Evolutionary conservation across 1,284 basidiomycete genomes (phyloP).

Genomic region (Vanrija pseudolonga): DNA sequence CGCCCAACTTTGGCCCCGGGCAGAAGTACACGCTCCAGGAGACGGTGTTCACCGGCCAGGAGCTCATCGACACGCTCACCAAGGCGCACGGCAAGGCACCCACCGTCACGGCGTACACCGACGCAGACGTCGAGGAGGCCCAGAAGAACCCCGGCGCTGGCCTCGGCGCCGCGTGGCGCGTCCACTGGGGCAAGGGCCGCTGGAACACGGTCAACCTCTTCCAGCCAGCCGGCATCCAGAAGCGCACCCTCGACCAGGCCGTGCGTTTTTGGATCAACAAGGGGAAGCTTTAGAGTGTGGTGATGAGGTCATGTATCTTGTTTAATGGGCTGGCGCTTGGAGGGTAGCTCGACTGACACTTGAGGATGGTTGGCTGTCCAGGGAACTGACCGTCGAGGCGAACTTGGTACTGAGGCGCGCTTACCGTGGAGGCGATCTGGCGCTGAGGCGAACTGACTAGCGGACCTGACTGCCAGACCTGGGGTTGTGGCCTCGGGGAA

Average conservation of each 20-base stretch:
- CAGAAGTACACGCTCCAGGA: conserved; percentile 6
- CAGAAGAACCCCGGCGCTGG: background rate
- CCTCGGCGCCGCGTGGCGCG: conserved; percentile 8
- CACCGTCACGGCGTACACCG: background rate
- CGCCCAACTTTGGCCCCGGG: background rate
- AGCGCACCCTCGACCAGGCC: conserved; percentile 1
- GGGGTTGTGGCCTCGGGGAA: too few species aligned
- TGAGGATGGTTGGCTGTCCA: too few species aligned
- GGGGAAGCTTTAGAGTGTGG: too few species aligned
- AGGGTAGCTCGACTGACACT: too few species aligned
- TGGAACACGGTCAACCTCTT: conserved; percentile 2
- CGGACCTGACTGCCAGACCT: too few species aligned
- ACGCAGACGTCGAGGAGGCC: background rate
- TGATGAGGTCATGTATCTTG: background rate
- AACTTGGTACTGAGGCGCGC: too few species aligned
- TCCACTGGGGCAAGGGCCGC: conserved; percentile 9
- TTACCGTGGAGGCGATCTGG: too few species aligned
- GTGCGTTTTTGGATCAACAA: background rate
- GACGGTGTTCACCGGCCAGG: conserved; percentile 5
- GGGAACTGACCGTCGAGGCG: too few species aligned
- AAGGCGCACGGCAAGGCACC: conserved; percentile 1
- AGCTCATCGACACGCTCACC: conserved; percentile 4
- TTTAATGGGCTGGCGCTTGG: too few species aligned
- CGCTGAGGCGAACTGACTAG: too few species aligned
- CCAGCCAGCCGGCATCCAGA: background rate